These are phyloP conservation scores for Leptodermis oblonga DNA, from an alignment of 257 asterid species.

Conservation along the genomic window DNA sequence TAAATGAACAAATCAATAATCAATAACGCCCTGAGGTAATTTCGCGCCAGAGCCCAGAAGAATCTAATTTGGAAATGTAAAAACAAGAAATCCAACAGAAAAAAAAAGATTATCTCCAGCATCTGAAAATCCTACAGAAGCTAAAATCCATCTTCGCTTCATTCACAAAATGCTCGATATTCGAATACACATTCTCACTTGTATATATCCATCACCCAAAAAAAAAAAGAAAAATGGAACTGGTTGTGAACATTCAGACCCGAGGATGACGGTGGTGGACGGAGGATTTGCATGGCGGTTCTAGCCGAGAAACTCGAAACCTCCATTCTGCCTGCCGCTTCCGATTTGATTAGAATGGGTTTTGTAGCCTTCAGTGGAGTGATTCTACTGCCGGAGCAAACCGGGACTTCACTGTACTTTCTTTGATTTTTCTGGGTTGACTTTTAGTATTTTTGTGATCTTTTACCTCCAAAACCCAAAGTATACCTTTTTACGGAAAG, in stretches of 20 bases:
- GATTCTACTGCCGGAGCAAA: background rate
- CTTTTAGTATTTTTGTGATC: background rate
- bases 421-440: no score
- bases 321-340: constrained; percentile 39
- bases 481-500: no score
- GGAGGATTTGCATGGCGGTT: constrained; percentile 26
- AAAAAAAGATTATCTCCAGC: background rate
- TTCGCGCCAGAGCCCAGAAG: background rate
- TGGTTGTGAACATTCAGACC: constrained; percentile 29
- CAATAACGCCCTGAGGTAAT: no score
- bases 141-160: background rate
- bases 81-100: background rate
- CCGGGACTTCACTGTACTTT: background rate
- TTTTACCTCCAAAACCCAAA: no score
- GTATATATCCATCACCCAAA: background rate
- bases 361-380: background rate
- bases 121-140: background rate
- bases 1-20: background rate
- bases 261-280: constrained; percentile 28
- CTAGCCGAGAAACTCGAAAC: constrained; percentile 40
- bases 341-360: background rate
- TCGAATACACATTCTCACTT: background rate
- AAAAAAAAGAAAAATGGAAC: background rate
- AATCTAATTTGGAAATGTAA: background rate
- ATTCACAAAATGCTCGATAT: background rate